A percentile compares a stretch with the other conserved stretches of the same genome.
phyloP scores from a whole-genome alignment of 106 monocot genomes.

The Acorus calamus region DNA sequence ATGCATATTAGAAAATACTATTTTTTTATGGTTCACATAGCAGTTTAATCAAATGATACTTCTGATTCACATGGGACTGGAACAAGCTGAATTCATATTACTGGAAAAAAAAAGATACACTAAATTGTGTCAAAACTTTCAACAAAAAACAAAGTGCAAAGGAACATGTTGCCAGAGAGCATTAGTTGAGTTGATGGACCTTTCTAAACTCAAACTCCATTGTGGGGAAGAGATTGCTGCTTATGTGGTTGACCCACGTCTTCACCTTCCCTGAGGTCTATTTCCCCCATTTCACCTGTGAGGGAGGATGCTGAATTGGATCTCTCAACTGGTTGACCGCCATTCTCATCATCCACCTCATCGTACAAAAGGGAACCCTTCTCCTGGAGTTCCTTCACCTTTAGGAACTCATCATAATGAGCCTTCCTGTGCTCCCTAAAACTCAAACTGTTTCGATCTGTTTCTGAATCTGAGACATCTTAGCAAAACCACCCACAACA shows the following conservation, averaged over 20 bases:
- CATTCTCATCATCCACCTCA: slow-evolving; percentile 30
- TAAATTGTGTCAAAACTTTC: too few relatives aligned
- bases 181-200: too few relatives aligned
- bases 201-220: too few relatives aligned
- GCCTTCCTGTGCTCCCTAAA: slow-evolving; percentile 80
- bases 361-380: slow-evolving; percentile 35
- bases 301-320: slow-evolving; percentile 3
- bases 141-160: too few relatives aligned
- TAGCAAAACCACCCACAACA: too few relatives aligned
- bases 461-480: slow-evolving; percentile 43
- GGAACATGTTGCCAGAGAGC: too few relatives aligned
- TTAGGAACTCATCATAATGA: slow-evolving; percentile 81
- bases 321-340: slow-evolving; percentile 1
- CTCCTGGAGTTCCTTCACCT: slow-evolving; percentile 70
- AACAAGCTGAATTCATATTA: too few relatives aligned
- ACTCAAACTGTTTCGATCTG: slow-evolving; percentile 34
- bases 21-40: too few relatives aligned
- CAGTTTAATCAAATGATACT: too few relatives aligned
- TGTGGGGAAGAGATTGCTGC: not conserved
- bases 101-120: too few relatives aligned
- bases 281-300: not conserved
- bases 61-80: too few relatives aligned
- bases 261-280: not conserved
- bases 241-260: not conserved
- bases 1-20: too few relatives aligned